Conservation (phyloP, 768 basidiomycete species). For the Amanita thiersii region DNA sequence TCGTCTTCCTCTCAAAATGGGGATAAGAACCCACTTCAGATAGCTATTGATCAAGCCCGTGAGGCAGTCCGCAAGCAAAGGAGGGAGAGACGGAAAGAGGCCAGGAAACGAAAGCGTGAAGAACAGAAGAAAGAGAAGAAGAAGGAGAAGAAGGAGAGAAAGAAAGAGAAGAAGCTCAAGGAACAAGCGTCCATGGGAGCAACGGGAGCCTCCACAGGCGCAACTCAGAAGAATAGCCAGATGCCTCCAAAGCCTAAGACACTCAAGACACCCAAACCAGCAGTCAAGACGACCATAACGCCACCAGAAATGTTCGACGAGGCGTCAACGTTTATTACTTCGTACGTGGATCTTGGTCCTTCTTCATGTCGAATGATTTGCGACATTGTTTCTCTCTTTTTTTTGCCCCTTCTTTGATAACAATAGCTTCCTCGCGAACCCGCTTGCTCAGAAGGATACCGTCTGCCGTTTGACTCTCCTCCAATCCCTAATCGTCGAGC, state of each 20-base stretch:
- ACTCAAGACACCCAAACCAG: neutral
- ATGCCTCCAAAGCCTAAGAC: neutral
- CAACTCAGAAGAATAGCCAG: conserved; percentile 5
- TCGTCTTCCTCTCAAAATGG: too few relatives aligned
- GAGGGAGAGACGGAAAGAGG: conserved; percentile 4
- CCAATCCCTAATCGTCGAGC: conserved; percentile 69
- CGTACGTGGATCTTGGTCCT: conserved; percentile 34
- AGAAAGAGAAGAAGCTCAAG: conserved; percentile 1
- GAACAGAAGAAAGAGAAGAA: neutral
- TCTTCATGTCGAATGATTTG: conserved; percentile 1
- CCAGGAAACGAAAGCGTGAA: conserved; percentile 11
- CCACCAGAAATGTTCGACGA: conserved; percentile 40
- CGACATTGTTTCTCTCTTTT: neutral
- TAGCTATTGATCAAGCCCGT: too few relatives aligned
- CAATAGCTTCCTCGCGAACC: conserved; percentile 51
- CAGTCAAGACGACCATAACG: conserved; percentile 2
- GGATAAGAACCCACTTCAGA: too few relatives aligned
- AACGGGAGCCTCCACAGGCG: neutral
- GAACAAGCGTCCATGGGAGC: conserved; percentile 6
- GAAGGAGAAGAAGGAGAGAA: neutral
- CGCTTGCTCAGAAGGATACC: conserved; percentile 31
- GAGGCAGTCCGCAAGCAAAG: neutral
- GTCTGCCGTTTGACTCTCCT: conserved; percentile 51
- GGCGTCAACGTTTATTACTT: conserved; percentile 51
- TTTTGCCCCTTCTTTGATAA: conserved; percentile 1